A percentile compares a stretch with the other conserved stretches of the same genome.
These are phyloP conservation scores for Sclerotinia sclerotiorum DNA, from an alignment of 2,329 filamentous ascomycete species.

Conservation along the genomic window DNA sequence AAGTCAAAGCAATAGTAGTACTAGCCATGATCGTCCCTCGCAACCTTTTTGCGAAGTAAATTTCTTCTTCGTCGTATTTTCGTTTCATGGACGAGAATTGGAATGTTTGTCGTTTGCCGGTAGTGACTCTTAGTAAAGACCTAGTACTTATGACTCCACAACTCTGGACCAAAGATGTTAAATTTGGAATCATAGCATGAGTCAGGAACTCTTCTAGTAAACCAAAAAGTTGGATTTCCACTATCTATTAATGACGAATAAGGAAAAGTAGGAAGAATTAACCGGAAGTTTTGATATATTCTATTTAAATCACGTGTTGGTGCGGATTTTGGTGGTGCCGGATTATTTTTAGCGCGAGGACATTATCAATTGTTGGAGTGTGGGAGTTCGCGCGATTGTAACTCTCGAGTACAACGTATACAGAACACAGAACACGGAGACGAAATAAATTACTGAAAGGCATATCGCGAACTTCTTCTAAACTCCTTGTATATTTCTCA, in stretches of 20 bases:
- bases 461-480: background rate
- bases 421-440: background rate
- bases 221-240: background rate
- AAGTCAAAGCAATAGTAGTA: constrained; percentile 57
- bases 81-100: constrained; percentile 36
- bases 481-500: constrained; percentile 24
- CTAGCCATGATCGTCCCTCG: constrained; percentile 32
- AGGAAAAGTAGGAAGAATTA: background rate
- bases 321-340: background rate
- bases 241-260: background rate
- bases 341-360: constrained; percentile 22
- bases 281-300: background rate
- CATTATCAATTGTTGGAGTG: background rate
- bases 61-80: constrained; percentile 39
- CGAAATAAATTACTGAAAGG: background rate
- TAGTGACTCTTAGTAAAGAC: constrained; percentile 26
- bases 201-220: background rate
- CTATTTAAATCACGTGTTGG: background rate
- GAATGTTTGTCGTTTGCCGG: constrained; percentile 25
- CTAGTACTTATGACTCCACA: constrained; percentile 15
- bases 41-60: constrained; percentile 27
- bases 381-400: background rate
- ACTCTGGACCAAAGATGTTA: background rate
- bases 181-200: constrained; percentile 9
- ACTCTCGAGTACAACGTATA: constrained; percentile 1